These are phyloP conservation scores for Blastocystis sp. DNA, from an alignment of 352 stramenopile species.

Conservation along the genomic window DNA sequence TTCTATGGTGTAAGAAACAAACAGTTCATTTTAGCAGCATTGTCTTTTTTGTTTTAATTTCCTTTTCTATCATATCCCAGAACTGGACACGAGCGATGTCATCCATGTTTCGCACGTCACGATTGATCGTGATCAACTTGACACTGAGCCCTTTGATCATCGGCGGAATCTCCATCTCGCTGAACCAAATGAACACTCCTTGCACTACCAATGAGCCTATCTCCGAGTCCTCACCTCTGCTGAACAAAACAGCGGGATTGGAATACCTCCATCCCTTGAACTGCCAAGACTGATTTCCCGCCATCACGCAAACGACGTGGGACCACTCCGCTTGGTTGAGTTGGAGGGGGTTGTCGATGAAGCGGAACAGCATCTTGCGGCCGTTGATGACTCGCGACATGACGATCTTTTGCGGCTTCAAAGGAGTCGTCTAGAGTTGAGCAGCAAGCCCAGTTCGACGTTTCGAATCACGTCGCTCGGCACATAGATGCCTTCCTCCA, in stretches of 20 bases:
- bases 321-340: background rate
- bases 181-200: slow-evolving; percentile 53
- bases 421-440: background rate
- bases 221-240: background rate
- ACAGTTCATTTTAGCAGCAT: slow-evolving; percentile 20
- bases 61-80: slow-evolving; percentile 44
- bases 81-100: slow-evolving; percentile 11
- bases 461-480: slow-evolving; percentile 25
- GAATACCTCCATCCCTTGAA: slow-evolving; percentile 8
- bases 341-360: slow-evolving; percentile 7
- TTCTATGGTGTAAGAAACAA: background rate
- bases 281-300: slow-evolving; percentile 17
- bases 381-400: background rate
- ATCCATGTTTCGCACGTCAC: slow-evolving; percentile 45
- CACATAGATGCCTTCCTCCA: slow-evolving; percentile 8
- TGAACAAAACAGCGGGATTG: background rate
- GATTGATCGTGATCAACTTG: slow-evolving; percentile 28
- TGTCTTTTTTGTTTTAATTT: slow-evolving; percentile 39
- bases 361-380: slow-evolving; percentile 11
- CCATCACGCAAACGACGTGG: slow-evolving; percentile 33
- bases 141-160: slow-evolving; percentile 21
- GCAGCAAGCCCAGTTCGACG: background rate
- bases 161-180: background rate
- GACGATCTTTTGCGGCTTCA: slow-evolving; percentile 25
- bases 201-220: background rate